phyloP scores from a whole-genome alignment of 768 basidiomycete species.

The Phanerodontia chrysosporium region DNA sequence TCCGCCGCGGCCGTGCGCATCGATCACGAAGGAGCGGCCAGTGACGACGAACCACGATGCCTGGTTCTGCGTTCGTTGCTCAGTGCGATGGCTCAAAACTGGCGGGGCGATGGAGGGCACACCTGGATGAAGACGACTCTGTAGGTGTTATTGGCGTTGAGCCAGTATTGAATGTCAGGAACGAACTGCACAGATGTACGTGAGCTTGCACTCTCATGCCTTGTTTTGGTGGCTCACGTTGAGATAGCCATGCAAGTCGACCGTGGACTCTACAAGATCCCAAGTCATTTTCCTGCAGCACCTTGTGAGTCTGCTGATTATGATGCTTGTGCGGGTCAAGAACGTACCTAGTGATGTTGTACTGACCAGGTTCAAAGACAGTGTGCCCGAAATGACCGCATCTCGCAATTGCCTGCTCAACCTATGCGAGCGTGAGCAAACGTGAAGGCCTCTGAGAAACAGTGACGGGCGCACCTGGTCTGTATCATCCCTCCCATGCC shows the following conservation, averaged over 20 bases:
- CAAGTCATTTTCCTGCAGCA: conserved; percentile 47
- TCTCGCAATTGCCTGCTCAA: conserved; percentile 42
- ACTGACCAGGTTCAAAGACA: conserved; percentile 40
- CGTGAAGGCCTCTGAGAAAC: background rate
- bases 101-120: too few relatives aligned
- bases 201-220: too few relatives aligned
- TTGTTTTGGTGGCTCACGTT: conserved; percentile 38
- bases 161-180: conserved; percentile 53
- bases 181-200: conserved; percentile 35
- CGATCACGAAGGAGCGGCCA: conserved; percentile 49
- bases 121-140: conserved; percentile 62
- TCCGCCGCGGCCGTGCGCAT: conserved; percentile 52
- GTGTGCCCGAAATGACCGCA: conserved; percentile 47
- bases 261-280: conserved; percentile 39
- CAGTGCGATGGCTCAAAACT: too few relatives aligned
- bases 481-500: conserved; percentile 21
- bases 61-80: conserved; percentile 41
- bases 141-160: conserved; percentile 50
- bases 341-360: conserved; percentile 47
- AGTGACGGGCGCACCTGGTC: conserved; percentile 17
- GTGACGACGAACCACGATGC: conserved; percentile 64
- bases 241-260: conserved; percentile 39
- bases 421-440: conserved; percentile 23
- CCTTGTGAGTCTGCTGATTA: background rate
- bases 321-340: background rate